Percentiles rank a stretch among this genome's conserved stretches.
phyloP scores from a whole-genome alignment of 768 basidiomycete genomes.

The Pleurotus eryngii region DNA sequence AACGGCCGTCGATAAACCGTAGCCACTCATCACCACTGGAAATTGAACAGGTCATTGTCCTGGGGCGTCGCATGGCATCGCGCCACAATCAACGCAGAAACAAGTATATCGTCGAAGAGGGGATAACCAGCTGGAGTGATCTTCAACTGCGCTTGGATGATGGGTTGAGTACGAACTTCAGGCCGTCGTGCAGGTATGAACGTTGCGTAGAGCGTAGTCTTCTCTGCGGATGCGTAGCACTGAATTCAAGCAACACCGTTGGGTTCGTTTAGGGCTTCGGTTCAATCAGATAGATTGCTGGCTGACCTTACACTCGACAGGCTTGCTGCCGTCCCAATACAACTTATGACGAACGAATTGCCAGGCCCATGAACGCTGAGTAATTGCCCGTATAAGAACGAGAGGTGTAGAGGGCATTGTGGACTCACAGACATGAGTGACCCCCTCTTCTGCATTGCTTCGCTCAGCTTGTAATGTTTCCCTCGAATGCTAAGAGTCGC shows the following conservation, averaged over 20 bases:
- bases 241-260: neutral
- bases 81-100: constrained; percentile 30
- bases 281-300: neutral
- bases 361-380: constrained; percentile 1
- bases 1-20: too few relatives aligned
- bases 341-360: neutral
- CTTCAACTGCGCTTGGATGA: constrained; percentile 15
- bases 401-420: too few relatives aligned
- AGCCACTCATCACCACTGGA: neutral
- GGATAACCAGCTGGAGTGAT: constrained; percentile 22
- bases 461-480: neutral
- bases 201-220: constrained; percentile 9
- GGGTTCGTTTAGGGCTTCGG: too few relatives aligned
- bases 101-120: constrained; percentile 29
- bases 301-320: neutral
- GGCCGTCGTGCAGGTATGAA: constrained; percentile 7
- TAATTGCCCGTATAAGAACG: too few relatives aligned
- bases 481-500: constrained; percentile 9
- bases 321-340: neutral
- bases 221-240: constrained; percentile 8
- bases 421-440: neutral
- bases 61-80: constrained; percentile 17
- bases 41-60: neutral
- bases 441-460: neutral
- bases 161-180: constrained; percentile 7